Percentiles rank a stretch among this genome's conserved stretches.
Evolutionary conservation across 2,329 filamentous ascomycete genomes (phyloP).

Genomic region (Plectosphaerella sp.): DNA sequence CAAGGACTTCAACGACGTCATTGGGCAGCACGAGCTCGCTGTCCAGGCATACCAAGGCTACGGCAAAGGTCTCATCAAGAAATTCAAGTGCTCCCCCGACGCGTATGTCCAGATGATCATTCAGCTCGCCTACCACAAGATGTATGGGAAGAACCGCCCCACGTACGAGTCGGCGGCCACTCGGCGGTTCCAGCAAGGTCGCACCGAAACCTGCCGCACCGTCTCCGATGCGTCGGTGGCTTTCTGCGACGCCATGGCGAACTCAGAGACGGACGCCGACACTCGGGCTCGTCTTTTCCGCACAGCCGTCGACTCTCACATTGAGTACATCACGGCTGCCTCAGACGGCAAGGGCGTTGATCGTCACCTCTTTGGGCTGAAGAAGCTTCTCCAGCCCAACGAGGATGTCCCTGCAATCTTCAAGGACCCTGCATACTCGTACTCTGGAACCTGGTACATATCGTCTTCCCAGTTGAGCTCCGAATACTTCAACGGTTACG

Average conservation of each 20-base stretch:
- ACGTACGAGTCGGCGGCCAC: slow-evolving; percentile 97
- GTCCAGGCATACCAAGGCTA: slow-evolving; percentile 97
- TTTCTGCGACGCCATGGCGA: slow-evolving; percentile 84
- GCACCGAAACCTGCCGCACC: slow-evolving; percentile 90
- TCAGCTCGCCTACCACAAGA: slow-evolving; percentile 96
- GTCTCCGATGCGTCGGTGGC: slow-evolving; percentile 89
- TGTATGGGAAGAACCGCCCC: slow-evolving; percentile 96
- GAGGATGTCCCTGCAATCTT: slow-evolving; percentile 81
- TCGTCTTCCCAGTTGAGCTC: slow-evolving; percentile 86
- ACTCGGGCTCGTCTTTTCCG: slow-evolving; percentile 72
- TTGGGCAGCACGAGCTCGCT: slow-evolving; percentile 81
- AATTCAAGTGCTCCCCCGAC: slow-evolving; percentile 97
- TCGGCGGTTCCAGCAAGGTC: slow-evolving; percentile 90
- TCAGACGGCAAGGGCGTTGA: slow-evolving; percentile 92
- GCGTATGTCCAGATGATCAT: slow-evolving; percentile 99
- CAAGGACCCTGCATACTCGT: slow-evolving; percentile 78
- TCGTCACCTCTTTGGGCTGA: slow-evolving; percentile 93
- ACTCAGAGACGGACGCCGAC: slow-evolving; percentile 58
- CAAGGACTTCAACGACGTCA: slow-evolving; percentile 75
- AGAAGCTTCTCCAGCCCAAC: slow-evolving; percentile 77
- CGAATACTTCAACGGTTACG: slow-evolving; percentile 98
- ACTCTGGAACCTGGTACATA: slow-evolving; percentile 85
- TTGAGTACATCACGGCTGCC: slow-evolving; percentile 87
- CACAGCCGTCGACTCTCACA: slow-evolving; percentile 73
- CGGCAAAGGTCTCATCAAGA: slow-evolving; percentile 98